Conservation (phyloP, 164 flowering plant species). For the Vitis amurensis region DNA sequence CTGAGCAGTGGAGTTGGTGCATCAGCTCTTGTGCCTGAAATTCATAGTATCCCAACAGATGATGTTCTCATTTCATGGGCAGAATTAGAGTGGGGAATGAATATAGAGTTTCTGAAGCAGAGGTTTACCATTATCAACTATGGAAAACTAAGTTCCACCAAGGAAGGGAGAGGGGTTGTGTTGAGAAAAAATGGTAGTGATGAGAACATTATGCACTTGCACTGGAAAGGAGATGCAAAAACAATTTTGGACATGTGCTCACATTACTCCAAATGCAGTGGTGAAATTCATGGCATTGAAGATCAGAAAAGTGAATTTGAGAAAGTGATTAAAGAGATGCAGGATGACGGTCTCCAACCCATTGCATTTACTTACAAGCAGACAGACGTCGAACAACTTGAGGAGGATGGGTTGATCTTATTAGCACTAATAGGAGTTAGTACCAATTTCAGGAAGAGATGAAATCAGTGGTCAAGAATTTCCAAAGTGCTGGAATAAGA, state of each 20-base stretch:
- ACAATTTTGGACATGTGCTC: slow-evolving; percentile 26
- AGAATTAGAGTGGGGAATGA: neutral
- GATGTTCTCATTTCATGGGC: slow-evolving; percentile 1
- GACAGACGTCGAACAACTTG: neutral
- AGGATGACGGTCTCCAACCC: slow-evolving; percentile 1
- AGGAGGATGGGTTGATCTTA: slow-evolving; percentile 18
- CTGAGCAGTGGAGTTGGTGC: slow-evolving; percentile 16
- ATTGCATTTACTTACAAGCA: slow-evolving; percentile 24
- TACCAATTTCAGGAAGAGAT: slow-evolving; percentile 3
- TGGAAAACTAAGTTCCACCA: slow-evolving; percentile 3
- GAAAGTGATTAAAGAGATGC: slow-evolving; percentile 9
- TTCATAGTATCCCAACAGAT: neutral
- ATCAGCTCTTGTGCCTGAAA: neutral
- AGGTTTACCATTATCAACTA: neutral
- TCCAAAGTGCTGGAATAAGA: slow-evolving; percentile 14
- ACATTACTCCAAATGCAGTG: slow-evolving; percentile 20
- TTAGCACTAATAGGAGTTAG: slow-evolving; percentile 22
- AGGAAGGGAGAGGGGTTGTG: slow-evolving; percentile 9
- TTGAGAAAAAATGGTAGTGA: slow-evolving; percentile 12
- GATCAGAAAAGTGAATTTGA: slow-evolving; percentile 6
- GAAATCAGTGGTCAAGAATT: slow-evolving; percentile 4
- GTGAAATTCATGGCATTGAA: slow-evolving; percentile 12
- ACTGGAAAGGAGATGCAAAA: slow-evolving; percentile 23
- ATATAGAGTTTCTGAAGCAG: neutral
- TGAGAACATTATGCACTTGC: neutral